Conservation (phyloP, 2,329 filamentous ascomycete genomes). For the Didymella arachidicola region DNA sequence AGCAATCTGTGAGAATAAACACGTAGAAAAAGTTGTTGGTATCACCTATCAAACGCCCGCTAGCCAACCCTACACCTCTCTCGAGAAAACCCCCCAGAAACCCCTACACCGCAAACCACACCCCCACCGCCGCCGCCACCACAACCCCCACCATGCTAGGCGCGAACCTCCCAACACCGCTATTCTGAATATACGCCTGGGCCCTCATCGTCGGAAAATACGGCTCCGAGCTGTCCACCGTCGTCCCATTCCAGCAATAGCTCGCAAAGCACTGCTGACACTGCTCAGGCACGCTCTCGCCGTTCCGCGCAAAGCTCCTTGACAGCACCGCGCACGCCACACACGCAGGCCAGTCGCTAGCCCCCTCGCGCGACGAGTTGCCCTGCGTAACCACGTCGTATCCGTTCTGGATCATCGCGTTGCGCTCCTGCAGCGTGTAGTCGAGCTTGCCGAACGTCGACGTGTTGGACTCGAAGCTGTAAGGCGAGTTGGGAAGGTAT, state of each 20-base stretch:
- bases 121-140: constrained; percentile 29
- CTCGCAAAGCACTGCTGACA: constrained; percentile 78
- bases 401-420: constrained; percentile 85
- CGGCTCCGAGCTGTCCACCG: constrained; percentile 45
- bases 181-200: constrained; percentile 20
- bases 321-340: constrained; percentile 87
- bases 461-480: constrained; percentile 77
- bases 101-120: not conserved
- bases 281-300: constrained; percentile 70
- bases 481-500: constrained; percentile 88
- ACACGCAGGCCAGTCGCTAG: constrained; percentile 75
- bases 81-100: too few relatives aligned
- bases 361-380: constrained; percentile 74
- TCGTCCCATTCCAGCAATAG: constrained; percentile 95
- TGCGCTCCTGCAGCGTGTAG: constrained; percentile 71
- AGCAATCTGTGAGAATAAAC: not conserved
- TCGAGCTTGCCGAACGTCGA: constrained; percentile 72
- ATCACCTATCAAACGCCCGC: constrained; percentile 15
- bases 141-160: constrained; percentile 35
- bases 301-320: constrained; percentile 76
- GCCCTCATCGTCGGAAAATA: constrained; percentile 39
- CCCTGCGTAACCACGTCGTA: constrained; percentile 83
- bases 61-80: not conserved
- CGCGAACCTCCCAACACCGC: constrained; percentile 33
- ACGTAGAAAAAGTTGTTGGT: constrained; percentile 5